Evolutionary conservation across 2,329 filamentous ascomycete genomes (phyloP), one percentile per base, ranked within the genome.

Genomic region (Akanthomyces lecanii): DNA sequence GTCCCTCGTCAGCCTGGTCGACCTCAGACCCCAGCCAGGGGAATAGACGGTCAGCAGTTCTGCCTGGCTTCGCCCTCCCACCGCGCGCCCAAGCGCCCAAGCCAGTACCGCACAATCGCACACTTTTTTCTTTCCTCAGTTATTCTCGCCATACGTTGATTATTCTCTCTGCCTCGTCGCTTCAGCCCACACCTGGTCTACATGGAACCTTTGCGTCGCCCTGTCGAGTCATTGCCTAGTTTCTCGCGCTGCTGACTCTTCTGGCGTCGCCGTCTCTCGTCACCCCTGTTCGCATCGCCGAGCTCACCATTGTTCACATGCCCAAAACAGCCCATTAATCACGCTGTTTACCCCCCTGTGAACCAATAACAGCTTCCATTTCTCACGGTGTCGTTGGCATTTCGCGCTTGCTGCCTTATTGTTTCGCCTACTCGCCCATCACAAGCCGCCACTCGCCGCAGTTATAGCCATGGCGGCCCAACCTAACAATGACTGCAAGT

Each of bases 41-140:
- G 57, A 60, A 60, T 60, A 60, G 21, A 60, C 57, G 47, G 57
- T 60, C 57, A 60, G 47, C 57, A 42, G 47, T 60, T 52, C 57
- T 60, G 57, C 57, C 57, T 60, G 57, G 30, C 47, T 52, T 60
- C 36, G 36, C 47, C 56, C 47, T 38, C 56, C 56, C n/a, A 33
- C 54, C 33, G 33, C 33, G 10, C 50, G 36, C 57, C 57, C 57
- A 52, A 60, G 36, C 57, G 57, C 57, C 47, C 47, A 60, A 60
- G 23, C 33, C 47, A 52, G 47, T 4, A 42, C 33, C 21, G 18
- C 47, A 51, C 14, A 50, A 14, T 28, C 47, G 11, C 38, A 30
- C 38, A 60, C 45, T 21, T 60, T 60, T 60, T 44, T 60, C 4
- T 23, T n/a, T 44, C 57, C 25, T 52, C 45, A 36, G 25, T 42